Evolutionary conservation across 768 basidiomycete genomes (phyloP), one percentile per base, ranked within the genome.

Genomic region (Holtermannia corniformis): DNA sequence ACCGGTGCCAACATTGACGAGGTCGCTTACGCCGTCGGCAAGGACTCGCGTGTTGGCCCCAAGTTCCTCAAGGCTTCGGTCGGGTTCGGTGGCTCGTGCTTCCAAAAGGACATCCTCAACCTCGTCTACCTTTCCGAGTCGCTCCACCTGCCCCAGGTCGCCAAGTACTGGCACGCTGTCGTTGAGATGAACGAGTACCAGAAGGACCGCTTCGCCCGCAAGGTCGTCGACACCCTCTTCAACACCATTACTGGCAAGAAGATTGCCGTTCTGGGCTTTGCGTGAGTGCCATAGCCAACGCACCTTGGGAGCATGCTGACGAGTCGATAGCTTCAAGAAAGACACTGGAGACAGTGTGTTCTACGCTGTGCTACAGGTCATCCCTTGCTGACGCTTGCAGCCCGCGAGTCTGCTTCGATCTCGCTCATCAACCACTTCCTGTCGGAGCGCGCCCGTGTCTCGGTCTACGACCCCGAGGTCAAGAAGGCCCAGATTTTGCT

Each of bases 31-130:
- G 92, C 95, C 7, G 84, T 96, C 64, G 95, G 95, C 14, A 84
- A 82, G 65, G 95, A 99, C 74, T 79, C 84, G 19, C 88, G 95
- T 55, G 79, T 99, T 50, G 95, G 95, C 3, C 81, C 89, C 63
- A 93, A 86, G 73, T 99, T 99, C 81, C 78, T 99, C 67, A 89
- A 87, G 71, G 72, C 71, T 5, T 72, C 71, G 11, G 70, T 72
- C 44, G 70, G 95, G 20, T 99, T 99, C 65, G 93, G 95, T 56
- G 95, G 95, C 32, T 88, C 86, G 12, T 99, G 93, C 77, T 99
- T 99, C 87, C 93, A 97, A 76, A 97, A 99, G 53, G 93, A 99
- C 70, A 97, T 97, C 74, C 82, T 99, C 67, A 99, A 99, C 78
- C 79, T 99, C 57, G 95, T 97, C 43, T 99, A 99, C 77, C 82